These are phyloP conservation scores for Iris pallida DNA, from an alignment of 116 monocot genomes.

Conservation along the genomic window DNA sequence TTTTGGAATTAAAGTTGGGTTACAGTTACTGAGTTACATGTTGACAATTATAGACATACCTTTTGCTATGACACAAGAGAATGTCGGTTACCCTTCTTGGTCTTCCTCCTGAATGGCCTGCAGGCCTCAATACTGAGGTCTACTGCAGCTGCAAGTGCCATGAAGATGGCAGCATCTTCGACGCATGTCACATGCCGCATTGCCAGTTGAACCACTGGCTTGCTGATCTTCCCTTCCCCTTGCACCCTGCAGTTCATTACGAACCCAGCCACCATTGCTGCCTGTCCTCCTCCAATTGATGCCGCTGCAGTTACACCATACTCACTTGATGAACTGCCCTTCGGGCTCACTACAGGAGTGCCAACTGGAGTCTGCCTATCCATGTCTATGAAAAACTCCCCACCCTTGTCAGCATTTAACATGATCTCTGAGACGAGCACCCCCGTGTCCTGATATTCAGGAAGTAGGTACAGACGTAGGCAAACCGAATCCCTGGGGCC, in stretches of 20 bases:
- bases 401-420: constrained; percentile 55
- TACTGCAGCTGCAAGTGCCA: constrained; percentile 84
- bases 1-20: too few relatives aligned
- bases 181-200: constrained; percentile 70
- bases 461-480: constrained; percentile 53
- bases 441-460: constrained; percentile 48
- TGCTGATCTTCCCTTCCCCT: constrained; percentile 67
- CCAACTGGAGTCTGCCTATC: constrained; percentile 30
- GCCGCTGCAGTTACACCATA: neutral
- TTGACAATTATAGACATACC: neutral
- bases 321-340: neutral
- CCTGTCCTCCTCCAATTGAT: neutral
- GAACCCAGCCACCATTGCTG: constrained; percentile 36
- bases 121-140: constrained; percentile 84
- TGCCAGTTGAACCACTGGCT: constrained; percentile 63
- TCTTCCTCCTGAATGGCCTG: constrained; percentile 66
- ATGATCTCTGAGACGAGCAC: constrained; percentile 45
- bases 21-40: too few relatives aligned
- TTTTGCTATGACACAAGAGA: constrained; percentile 18
- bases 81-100: constrained; percentile 15
- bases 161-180: constrained; percentile 90
- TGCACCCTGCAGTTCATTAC: constrained; percentile 78
- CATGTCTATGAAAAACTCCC: constrained; percentile 78
- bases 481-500: constrained; percentile 37
- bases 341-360: neutral